Base-by-base conservation (phyloP, 768 basidiomycete species). In the Pulveroboletus frians region DNA sequence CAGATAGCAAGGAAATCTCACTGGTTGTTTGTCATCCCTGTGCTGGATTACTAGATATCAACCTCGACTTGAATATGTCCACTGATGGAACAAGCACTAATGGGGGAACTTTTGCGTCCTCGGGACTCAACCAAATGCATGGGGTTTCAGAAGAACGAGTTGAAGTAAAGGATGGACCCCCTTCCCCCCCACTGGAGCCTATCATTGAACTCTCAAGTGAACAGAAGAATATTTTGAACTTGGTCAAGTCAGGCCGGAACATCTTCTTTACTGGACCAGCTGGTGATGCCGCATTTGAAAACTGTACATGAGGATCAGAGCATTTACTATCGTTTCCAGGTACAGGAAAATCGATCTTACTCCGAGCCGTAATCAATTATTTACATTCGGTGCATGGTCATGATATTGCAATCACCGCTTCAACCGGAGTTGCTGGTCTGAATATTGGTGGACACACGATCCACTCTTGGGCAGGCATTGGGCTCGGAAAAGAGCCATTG, bases 261-360 rank as follows among this genome's bases (percentile, higher is more conserved):
- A 73, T 87, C 26, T 88, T 89, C 69, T 88, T 88, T 64, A 88
- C 85, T 2, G 86, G 86, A 18, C 77, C 82, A 48, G 86, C 86
- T 49, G 83, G 85, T 84, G 49, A 54, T 30, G 7, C 4, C 43
- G n/a, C 20, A 2, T 30, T 41, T 50, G 18, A 40, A 38, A 29
- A 31, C 39, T 30, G 1, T 31, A 10, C 27, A 23, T n/a, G 46
- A 32, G 20, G 40, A 47, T 29, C 14, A n/a, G 11, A 26, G 23
- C 17, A 9, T 38, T 47, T n/a, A 50, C 39, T 27, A 34, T 31
- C 9, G 15, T 53, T 50, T 23, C 10, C 43, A 77, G 79, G 78
- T 9, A 88, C 86, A 3, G 85, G 86, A 30, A 88, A 88, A 65
- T 87, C 84, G 4, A 78, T 86, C 17, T 69, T 87, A 0, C 69